A percentile compares a stretch with the other conserved stretches of the same genome.
Conservation (phyloP, 257 asterid genomes). For the Leptodermis oblonga region DNA sequence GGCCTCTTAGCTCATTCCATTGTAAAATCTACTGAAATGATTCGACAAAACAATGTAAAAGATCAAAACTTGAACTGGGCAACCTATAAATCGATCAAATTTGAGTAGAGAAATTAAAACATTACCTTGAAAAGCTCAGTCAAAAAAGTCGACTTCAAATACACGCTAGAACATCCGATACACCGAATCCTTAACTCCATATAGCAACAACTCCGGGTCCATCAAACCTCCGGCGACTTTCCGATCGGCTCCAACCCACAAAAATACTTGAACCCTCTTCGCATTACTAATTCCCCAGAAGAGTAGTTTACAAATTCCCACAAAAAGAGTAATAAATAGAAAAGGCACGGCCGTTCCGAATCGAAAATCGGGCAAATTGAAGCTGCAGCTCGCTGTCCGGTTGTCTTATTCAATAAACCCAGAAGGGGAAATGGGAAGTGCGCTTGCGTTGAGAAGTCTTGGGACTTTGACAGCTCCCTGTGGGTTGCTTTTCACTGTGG, state of each 20-base stretch:
- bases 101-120: not conserved
- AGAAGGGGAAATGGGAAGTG: not conserved
- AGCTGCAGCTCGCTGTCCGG: slow-evolving; percentile 6
- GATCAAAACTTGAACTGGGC: not conserved
- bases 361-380: not conserved
- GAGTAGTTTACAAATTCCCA: not conserved
- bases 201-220: slow-evolving; percentile 45
- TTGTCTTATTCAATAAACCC: slow-evolving; percentile 9
- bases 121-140: slow-evolving; percentile 45
- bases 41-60: not conserved
- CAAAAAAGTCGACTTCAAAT: slow-evolving; percentile 37
- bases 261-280: slow-evolving; percentile 35
- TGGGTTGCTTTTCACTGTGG: slow-evolving; percentile 19
- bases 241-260: slow-evolving; percentile 51
- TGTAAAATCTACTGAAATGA: not conserved
- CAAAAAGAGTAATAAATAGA: not conserved
- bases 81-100: not conserved
- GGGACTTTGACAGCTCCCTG: not conserved
- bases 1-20: not conserved
- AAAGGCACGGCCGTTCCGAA: not conserved
- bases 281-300: slow-evolving; percentile 38
- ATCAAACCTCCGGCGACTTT: slow-evolving; percentile 56
- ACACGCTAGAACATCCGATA: slow-evolving; percentile 50
- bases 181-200: slow-evolving; percentile 84
- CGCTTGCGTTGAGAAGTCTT: not conserved